phyloP scores from a whole-genome alignment of 352 stramenopile genomes.

The Blastocystis hominis region DNA sequence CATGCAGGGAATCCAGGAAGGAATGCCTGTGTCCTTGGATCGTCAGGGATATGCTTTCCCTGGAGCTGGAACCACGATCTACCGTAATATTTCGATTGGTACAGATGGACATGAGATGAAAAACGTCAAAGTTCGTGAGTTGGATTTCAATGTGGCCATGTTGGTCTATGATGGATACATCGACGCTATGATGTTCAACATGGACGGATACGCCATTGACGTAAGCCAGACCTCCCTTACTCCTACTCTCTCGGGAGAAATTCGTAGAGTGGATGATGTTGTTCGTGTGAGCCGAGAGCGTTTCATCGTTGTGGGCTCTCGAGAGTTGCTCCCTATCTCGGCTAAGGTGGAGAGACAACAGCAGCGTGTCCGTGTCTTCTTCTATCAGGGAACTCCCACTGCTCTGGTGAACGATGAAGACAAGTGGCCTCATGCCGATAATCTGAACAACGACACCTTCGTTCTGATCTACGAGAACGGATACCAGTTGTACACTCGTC shows the following conservation, averaged over 20 bases:
- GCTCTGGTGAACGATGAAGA: slow-evolving; percentile 35
- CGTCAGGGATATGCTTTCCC: slow-evolving; percentile 10
- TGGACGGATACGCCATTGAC: slow-evolving; percentile 23
- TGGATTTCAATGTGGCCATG: slow-evolving; percentile 36
- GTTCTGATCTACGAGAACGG: slow-evolving; percentile 41
- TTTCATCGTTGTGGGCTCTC: slow-evolving; percentile 35
- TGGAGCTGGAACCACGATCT: slow-evolving; percentile 50
- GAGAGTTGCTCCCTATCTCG: slow-evolving; percentile 36
- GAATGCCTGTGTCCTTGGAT: slow-evolving; percentile 23
- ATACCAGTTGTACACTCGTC: slow-evolving; percentile 16
- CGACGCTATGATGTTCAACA: slow-evolving; percentile 21
- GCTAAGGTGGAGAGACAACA: neutral
- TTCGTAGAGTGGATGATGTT: slow-evolving; percentile 10
- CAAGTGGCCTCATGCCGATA: slow-evolving; percentile 36
- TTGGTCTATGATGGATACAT: slow-evolving; percentile 20
- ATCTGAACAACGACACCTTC: slow-evolving; percentile 36
- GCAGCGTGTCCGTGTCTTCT: neutral
- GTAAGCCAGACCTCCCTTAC: neutral
- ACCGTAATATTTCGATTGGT: slow-evolving; percentile 23
- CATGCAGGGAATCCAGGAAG: neutral
- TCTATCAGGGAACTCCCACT: neutral
- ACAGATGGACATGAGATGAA: neutral
- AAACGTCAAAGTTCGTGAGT: slow-evolving; percentile 40
- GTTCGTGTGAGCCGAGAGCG: slow-evolving; percentile 41
- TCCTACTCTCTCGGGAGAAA: neutral